phyloP scores from a whole-genome alignment of 2,329 filamentous ascomycete species.

The Fusarium vanettenii region DNA sequence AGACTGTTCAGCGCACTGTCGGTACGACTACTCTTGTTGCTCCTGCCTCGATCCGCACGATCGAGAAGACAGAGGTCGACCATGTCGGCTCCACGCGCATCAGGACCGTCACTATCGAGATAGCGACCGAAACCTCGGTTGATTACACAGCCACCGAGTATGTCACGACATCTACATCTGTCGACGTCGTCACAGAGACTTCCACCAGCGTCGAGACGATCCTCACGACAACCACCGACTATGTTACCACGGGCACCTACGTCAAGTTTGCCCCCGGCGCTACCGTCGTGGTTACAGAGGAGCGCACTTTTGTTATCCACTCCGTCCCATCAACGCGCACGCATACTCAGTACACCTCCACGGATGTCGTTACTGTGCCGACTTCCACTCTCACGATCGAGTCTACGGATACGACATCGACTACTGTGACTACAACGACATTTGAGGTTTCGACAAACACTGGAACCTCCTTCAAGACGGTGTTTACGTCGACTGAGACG shows the following conservation, averaged over 20 bases:
- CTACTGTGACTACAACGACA: conserved; percentile 6
- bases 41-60: conserved; percentile 7
- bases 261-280: background rate
- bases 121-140: background rate
- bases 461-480: background rate
- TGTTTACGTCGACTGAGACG: conserved; percentile 5
- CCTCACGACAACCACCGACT: conserved; percentile 6
- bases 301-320: conserved; percentile 11
- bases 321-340: conserved; percentile 2
- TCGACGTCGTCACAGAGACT: background rate
- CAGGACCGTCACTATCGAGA: conserved; percentile 3
- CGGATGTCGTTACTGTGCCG: background rate
- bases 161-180: conserved; percentile 11
- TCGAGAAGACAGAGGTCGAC: conserved; percentile 6
- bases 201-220: conserved; percentile 8
- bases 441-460: conserved; percentile 6
- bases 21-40: background rate
- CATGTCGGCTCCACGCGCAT: conserved; percentile 5
- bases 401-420: conserved; percentile 1
- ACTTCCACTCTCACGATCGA: conserved; percentile 5
- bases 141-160: conserved; percentile 2
- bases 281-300: conserved; percentile 4
- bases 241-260: conserved; percentile 4
- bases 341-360: conserved; percentile 10
- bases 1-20: conserved; percentile 8